Evolutionary conservation across 495 filamentous ascomycete species (phyloP), one percentile per base, ranked within the genome.

Genomic region (Achaetomiella virescens): DNA sequence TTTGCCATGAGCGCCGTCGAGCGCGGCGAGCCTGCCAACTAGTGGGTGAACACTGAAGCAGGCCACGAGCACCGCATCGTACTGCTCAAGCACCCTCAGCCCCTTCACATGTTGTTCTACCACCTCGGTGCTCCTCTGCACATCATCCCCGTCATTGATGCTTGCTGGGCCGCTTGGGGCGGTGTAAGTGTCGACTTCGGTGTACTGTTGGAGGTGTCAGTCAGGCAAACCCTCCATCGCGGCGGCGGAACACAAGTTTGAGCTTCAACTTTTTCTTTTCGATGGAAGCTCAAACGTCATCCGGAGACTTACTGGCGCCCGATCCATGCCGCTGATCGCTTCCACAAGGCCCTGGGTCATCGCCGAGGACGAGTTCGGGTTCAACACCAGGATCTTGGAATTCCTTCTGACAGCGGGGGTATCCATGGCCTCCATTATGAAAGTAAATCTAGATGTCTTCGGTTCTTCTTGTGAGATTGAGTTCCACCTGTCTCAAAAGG

Each of bases 11-110:
- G 66, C 48, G 54, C 44, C 47, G 17, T 62, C 53, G 44, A 69
- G 58, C 15, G 77, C 62, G 15, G 73, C 74, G 2, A 97, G 70
- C 29, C 75, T 65, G 0, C 77, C 66, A 10, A 96, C 87, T 4
- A 97, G 81, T 0, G 91, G 89, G 61, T 97, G 93, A 2, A 84
- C 81, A 61, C 87, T 91, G 71, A 88, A 98, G 74, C 92, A 98
- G 38, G 89, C 90, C 1, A 98, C 77, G 0, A 97, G 75, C 58
- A 92, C 87, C 20, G 79, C 92, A 62, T 93, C 84, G 68, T 89
- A 82, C 51, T 77, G 43, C 6, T 72, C 53, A 36, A 86, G 66
- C 14, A 79, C 52, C 2, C 54, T 17, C 0, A 38, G 37, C 5
- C 15, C 18, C 4, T 52, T 27, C 2, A 91, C 68, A 54, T 82